Conservation (phyloP, 2,329 filamentous ascomycete genomes). For the Lecanicillium sp. region DNA sequence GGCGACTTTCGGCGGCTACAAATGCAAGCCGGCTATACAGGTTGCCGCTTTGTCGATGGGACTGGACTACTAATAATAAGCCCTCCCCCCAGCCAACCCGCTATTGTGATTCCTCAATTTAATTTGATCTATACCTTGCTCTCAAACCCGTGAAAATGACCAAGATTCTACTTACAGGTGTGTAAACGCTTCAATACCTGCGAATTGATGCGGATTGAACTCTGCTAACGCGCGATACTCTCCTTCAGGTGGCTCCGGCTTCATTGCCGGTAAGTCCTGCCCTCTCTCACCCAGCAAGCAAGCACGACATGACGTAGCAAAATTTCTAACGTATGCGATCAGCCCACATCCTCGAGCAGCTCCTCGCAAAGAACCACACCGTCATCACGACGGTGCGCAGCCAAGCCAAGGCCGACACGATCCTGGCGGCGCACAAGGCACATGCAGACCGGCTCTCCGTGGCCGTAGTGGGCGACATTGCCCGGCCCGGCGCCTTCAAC, state of each 20-base stretch:
- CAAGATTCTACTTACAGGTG: constrained; percentile 39
- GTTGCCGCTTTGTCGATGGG: no score
- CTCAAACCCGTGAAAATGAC: constrained; percentile 26
- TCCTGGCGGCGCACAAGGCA: constrained; percentile 39
- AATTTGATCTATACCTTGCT: no score
- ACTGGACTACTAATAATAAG: no score
- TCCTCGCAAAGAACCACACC: constrained; percentile 40
- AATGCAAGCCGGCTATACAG: no score
- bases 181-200: constrained; percentile 10
- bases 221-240: not conserved
- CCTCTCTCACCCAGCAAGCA: no score
- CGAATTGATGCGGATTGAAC: not conserved
- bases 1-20: no score
- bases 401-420: constrained; percentile 43
- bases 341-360: constrained; percentile 47
- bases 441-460: constrained; percentile 36
- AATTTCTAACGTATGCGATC: no score
- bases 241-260: constrained; percentile 40
- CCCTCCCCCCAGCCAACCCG: no score
- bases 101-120: no score
- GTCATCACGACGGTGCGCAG: constrained; percentile 50
- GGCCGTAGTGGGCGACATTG: constrained; percentile 70
- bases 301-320: no score
- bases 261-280: constrained; percentile 36
- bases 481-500: constrained; percentile 65